Percentiles rank a stretch among this genome's conserved stretches.
These are phyloP conservation scores for Bremia lactucae DNA, from an alignment of 352 stramenopile species.

Conservation along the genomic window DNA sequence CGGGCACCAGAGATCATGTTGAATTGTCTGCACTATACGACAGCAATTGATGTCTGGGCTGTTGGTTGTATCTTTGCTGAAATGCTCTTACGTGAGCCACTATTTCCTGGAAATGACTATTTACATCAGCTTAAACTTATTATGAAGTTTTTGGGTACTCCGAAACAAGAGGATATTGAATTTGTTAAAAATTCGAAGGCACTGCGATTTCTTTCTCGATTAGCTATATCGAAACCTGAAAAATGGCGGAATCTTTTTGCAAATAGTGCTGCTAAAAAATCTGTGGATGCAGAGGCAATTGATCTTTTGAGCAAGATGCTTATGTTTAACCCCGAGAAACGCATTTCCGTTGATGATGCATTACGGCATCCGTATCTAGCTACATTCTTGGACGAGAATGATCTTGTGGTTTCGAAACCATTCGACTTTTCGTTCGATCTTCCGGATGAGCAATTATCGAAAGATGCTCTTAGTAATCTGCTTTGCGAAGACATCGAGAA, in stretches of 20 bases:
- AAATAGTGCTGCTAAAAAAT: slow-evolving; percentile 10
- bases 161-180: slow-evolving; percentile 61
- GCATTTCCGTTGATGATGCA: slow-evolving; percentile 48
- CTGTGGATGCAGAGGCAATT: slow-evolving; percentile 35
- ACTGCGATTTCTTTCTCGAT: slow-evolving; percentile 75
- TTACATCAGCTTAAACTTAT: slow-evolving; percentile 80
- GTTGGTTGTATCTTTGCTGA: slow-evolving; percentile 98
- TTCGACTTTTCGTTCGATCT: slow-evolving; percentile 69
- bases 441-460: slow-evolving; percentile 48
- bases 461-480: slow-evolving; percentile 44
- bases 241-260: slow-evolving; percentile 61
- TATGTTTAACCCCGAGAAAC: slow-evolving; percentile 61
- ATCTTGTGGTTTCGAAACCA: slow-evolving; percentile 24
- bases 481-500: slow-evolving; percentile 51
- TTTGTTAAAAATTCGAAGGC: slow-evolving; percentile 89
- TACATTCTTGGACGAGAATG: slow-evolving; percentile 83
- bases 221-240: slow-evolving; percentile 61
- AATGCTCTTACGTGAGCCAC: slow-evolving; percentile 91
- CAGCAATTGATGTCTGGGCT: slow-evolving; percentile 89
- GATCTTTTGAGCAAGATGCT: slow-evolving; percentile 60
- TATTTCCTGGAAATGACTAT: slow-evolving; percentile 88
- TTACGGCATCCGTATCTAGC: slow-evolving; percentile 58
- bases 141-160: slow-evolving; percentile 54
- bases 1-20: slow-evolving; percentile 90
- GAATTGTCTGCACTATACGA: slow-evolving; percentile 90